phyloP scores from a whole-genome alignment of 2,329 filamentous ascomycete genomes.

The Mycocentrospora acerina region DNA sequence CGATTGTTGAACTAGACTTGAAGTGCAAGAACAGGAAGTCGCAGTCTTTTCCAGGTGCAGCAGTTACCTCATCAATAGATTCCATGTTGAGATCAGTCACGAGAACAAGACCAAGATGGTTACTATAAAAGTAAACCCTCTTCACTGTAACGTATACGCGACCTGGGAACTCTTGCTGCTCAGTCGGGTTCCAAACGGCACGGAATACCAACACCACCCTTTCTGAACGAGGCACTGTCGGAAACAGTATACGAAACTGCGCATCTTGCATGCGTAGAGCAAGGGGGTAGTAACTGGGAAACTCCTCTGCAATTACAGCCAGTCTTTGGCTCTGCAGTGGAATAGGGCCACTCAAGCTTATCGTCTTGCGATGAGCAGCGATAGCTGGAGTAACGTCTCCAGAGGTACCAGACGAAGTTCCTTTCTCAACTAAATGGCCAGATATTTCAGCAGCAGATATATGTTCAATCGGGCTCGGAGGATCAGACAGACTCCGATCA shows the following conservation, averaged over 20 bases:
- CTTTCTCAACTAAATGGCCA: slow-evolving; percentile 16
- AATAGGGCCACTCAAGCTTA: slow-evolving; percentile 52
- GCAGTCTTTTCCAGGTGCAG: slow-evolving; percentile 84
- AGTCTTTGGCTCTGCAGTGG: slow-evolving; percentile 13
- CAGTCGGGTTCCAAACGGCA: slow-evolving; percentile 80
- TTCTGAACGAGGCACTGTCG: slow-evolving; percentile 72
- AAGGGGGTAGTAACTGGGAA: slow-evolving; percentile 75
- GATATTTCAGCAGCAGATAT: slow-evolving; percentile 21
- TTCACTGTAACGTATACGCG: slow-evolving; percentile 85
- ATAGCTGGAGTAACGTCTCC: slow-evolving; percentile 11
- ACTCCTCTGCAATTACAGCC: slow-evolving; percentile 47
- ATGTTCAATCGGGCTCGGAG: slow-evolving; percentile 36
- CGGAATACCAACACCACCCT: slow-evolving; percentile 89
- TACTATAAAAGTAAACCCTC: slow-evolving; percentile 94
- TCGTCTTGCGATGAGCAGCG: slow-evolving; percentile 55
- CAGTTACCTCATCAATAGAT: slow-evolving; percentile 83
- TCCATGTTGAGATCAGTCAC: slow-evolving; percentile 76
- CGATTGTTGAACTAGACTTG: slow-evolving; percentile 62
- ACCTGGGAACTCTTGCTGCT: slow-evolving; percentile 76
- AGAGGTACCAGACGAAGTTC: slow-evolving; percentile 9
- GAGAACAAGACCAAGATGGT: slow-evolving; percentile 87
- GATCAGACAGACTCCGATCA: slow-evolving; percentile 34
- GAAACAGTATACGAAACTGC: slow-evolving; percentile 91
- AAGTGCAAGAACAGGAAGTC: slow-evolving; percentile 89
- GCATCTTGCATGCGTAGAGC: slow-evolving; percentile 85